Evolutionary conservation across 1,139 yeast species (phyloP), one percentile per base, ranked within the genome.

Genomic region (Kluyveromyces sp.): DNA sequence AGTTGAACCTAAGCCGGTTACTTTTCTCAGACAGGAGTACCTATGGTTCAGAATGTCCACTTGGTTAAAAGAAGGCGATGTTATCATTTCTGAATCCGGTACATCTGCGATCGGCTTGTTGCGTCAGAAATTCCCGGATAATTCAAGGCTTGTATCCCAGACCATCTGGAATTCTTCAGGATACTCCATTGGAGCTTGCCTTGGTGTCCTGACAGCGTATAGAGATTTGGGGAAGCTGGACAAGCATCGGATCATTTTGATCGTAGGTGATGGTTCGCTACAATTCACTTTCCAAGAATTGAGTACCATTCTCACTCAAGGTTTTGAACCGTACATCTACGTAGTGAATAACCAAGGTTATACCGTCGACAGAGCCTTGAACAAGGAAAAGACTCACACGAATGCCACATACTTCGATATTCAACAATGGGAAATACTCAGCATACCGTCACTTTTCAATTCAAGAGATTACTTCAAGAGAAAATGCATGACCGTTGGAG

Each of bases 131-230:
- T 85, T 83, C 77, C 95, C 95, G 42, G 69, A 74, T 51, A 68
- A 79, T 59, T 73, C 83, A 33, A 66, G 76, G 45, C 94, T 95
- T 53, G 85, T 87, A 50, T 84, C 95, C 26, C 95, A 87, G 67
- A 89, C 85, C 7, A 71, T 87, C 54, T 87, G 94, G 90, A 95
- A 95, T 34, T 84, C 95, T 15, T 83, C 85, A 61, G 96, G 95
- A 51, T 87, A 74, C 70, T 78, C 95, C 2, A 81, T 85, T 25
- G 95, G 95, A 52, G 85, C 95, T 29, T 78, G 90, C 33, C 69
- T 82, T 44, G 96, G 96, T 57, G 95, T 95, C 1, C 81, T 81
- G 10, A 76, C 84, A 72, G 95, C 95, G 3, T 81, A 85, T 39
- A 76, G 77, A 56, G 95, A 86, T 61, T 70, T 69, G 47, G 50